Percentiles rank a stretch among this genome's conserved stretches.
Evolutionary conservation across 108 stramenopile species (phyloP).

Genomic region (Skeletonema costatum): DNA sequence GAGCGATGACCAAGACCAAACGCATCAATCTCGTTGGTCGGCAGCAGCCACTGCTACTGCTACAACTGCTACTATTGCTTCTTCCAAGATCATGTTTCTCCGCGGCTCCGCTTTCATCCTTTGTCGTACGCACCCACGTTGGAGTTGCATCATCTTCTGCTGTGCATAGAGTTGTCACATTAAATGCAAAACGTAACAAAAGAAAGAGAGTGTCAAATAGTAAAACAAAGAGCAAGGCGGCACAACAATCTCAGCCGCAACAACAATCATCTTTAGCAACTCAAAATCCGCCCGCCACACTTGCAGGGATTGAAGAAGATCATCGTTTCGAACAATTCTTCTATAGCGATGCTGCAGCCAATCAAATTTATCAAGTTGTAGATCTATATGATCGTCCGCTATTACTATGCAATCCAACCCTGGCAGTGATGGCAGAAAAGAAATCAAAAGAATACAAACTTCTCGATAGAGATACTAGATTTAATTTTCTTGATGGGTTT

Average conservation of each 20-base stretch:
- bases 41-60: too few species aligned
- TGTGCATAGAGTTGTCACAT: background rate
- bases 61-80: background rate
- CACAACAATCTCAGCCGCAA: background rate
- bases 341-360: conserved; percentile 12
- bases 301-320: conserved; percentile 37
- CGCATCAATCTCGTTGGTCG: background rate
- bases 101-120: background rate
- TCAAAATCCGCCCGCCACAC: conserved; percentile 1
- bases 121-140: background rate
- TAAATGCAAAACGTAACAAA: background rate
- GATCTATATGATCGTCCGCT: conserved; percentile 23
- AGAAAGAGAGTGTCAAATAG: background rate
- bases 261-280: conserved; percentile 6
- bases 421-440: conserved; percentile 36
- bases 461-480: conserved; percentile 37
- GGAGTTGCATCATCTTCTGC: background rate
- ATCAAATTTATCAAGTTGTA: conserved; percentile 29
- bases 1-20: background rate
- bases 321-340: conserved; percentile 45
- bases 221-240: background rate
- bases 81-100: background rate
- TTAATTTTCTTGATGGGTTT: conserved; percentile 27
- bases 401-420: conserved; percentile 31
- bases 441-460: conserved; percentile 25